phyloP scores from a whole-genome alignment of 116 monocot species.

The Papilionanthe hybrid region DNA sequence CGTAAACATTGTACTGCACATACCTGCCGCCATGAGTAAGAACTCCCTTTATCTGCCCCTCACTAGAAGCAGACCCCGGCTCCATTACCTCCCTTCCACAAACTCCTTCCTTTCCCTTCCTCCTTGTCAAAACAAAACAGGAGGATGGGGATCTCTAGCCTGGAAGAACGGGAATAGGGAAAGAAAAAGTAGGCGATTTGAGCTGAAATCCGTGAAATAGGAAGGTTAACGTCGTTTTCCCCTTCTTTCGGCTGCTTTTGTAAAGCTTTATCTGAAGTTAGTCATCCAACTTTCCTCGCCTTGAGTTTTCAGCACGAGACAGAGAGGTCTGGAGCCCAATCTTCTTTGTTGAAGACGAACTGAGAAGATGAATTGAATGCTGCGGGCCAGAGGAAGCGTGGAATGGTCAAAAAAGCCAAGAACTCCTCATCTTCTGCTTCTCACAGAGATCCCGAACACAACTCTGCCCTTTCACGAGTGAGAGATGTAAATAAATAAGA shows the following conservation, averaged over 20 bases:
- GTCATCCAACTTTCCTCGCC: too few species aligned
- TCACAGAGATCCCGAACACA: too few species aligned
- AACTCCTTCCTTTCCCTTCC: neutral
- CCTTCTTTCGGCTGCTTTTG: neutral
- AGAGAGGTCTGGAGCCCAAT: too few species aligned
- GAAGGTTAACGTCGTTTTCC: slow-evolving; percentile 1
- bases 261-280: neutral
- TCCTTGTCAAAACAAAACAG: neutral
- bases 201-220: slow-evolving; percentile 1
- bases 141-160: neutral
- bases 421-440: too few species aligned
- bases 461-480: too few species aligned
- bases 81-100: slow-evolving; percentile 3
- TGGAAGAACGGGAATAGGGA: neutral
- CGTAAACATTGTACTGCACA: slow-evolving; percentile 67
- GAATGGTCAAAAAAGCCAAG: too few species aligned
- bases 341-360: too few species aligned
- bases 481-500: too few species aligned
- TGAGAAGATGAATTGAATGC: too few species aligned
- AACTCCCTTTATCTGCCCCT: slow-evolving; percentile 39
- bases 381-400: too few species aligned
- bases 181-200: neutral
- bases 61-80: neutral
- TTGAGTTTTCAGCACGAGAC: too few species aligned
- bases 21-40: slow-evolving; percentile 58